Base-by-base conservation (phyloP, 2,329 filamentous ascomycete species). In the Cladosporium sp. region DNA sequence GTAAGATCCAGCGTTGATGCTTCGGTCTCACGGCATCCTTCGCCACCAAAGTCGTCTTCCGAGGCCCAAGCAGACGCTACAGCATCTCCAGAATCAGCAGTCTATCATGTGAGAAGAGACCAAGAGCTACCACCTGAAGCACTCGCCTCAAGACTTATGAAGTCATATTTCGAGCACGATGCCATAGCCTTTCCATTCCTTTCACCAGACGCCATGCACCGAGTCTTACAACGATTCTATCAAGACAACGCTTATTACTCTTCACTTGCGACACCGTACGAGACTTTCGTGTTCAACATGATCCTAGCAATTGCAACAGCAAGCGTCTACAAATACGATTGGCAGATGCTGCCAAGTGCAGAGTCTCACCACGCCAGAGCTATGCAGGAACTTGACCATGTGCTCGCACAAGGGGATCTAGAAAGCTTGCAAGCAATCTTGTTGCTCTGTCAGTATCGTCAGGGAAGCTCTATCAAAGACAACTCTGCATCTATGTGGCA, bases 101-200 rank as follows among this genome's bases (percentile, higher is more conserved):
- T 11, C 36, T 30, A 20, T 14, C 17, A 34, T 3, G 2, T 22
- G 1, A 43, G 39, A 43, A 17, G 39, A 37, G 17, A 22, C 4
- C 45, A 64, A 19, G 59, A 63, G 9, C 59, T 77, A 0, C 76
- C 76, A 0, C 66, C 74, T 0, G 67, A 73, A 38, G 63, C 59
- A 9, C 67, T 78, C 12, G 74, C 74, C 1, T 64, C 68, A 7
- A 70, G 73, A 8, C 67, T 78, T 0, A 59, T 78, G n/a, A 67
- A 70, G 22, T 76, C 75, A 3, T 79, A 78, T 56, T 69, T 75
- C 22, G 72, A 70, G 25, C 76, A 79, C 43, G 75, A 78, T 37
- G 73, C 78, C 14, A 68, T 79, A 2, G 74, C 70, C 54, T 79
- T 76, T 49, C 77, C 76, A 1, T 77, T 78, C 51, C 64, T 79